These are phyloP conservation scores for Besnoitia besnoiti DNA, from an alignment of 169 alveolate genomes.

Conservation along the genomic window DNA sequence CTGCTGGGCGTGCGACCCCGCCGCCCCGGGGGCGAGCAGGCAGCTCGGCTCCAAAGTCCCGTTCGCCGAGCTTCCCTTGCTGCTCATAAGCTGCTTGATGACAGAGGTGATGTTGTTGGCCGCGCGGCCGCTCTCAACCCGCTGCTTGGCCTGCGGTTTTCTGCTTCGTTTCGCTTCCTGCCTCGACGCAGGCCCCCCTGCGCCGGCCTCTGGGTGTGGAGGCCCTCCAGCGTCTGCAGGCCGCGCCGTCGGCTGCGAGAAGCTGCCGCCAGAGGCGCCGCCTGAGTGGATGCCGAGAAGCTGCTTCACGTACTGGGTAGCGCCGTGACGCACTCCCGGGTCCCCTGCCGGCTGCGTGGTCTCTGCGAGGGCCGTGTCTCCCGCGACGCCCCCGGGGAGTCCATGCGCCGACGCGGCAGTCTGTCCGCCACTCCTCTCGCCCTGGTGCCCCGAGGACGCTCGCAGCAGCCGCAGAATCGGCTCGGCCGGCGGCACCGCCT, in stretches of 20 bases:
- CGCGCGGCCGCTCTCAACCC: not conserved
- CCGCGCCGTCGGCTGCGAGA: not conserved
- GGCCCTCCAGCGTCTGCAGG: not conserved
- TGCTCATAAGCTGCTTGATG: not conserved
- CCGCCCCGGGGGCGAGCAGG: too few relatives aligned
- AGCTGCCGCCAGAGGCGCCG: not conserved
- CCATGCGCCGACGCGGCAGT: too few relatives aligned
- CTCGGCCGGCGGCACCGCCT: not conserved
- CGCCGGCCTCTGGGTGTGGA: not conserved
- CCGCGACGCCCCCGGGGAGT: not conserved
- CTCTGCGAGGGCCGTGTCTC: too few relatives aligned
- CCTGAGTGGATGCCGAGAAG: not conserved
- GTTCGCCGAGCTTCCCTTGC: too few relatives aligned
- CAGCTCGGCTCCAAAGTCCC: too few relatives aligned
- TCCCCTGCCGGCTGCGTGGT: not conserved
- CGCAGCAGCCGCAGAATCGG: not conserved
- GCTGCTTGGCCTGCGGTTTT: not conserved
- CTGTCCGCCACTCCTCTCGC: not conserved
- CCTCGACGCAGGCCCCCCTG: not conserved
- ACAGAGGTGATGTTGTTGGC: not conserved
- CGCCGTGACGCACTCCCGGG: not conserved
- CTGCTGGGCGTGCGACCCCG: too few relatives aligned
- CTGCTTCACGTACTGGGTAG: not conserved
- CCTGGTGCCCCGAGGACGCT: not conserved
- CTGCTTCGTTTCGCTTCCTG: too few relatives aligned